Base-by-base conservation (phyloP, 2,329 filamentous ascomycete species). In the Neodidymelliopsis sp. region DNA sequence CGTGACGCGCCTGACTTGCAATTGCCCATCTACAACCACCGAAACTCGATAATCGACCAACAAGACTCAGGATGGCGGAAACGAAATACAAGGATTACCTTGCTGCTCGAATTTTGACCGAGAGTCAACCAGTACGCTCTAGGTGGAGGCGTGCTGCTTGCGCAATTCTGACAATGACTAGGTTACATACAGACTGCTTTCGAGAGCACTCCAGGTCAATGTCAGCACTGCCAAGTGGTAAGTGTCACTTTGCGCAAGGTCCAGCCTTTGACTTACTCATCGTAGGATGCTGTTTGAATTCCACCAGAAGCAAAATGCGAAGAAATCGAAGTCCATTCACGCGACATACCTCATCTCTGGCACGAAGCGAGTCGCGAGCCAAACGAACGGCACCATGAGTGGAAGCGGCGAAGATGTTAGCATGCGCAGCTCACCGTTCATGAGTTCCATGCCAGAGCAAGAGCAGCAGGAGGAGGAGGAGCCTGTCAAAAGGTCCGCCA, bases 331-430 rank as follows among this genome's bases (percentile, higher is more conserved):
- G 16, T 87, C 85, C 19, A 79, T 97, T n/a, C 84, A 95, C 75
- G 94, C 93, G 33, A 97, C 91, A n/a, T 99, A 97, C 74, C 78
- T 97, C 37, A 70, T 99, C 34, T 88, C 86, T 39, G 94, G 93
- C 28, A 82, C 78, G 16, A 88, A 84, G 63, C 79, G 74, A 42
- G 33, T 27, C 11, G 12, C 44, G 20, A 48, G 63, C 19, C 53
- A 60, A 11, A 51, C 70, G 9, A 80, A 79, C 57, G 76, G 72
- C 16, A 54, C 60, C 35, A 64, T 70, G 23, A 67, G 66, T 18
- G 50, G 35, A 25, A 80, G 87, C 60, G 83, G 77, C n/a, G 87
- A 89, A 41, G 83, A 91, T 48, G 84, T 87, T 33, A 75, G 78
- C 53, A 86, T 88, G 80, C 82, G 79, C 48, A 87, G 83, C 66